Percentiles rank a stretch among this genome's conserved stretches.
These are phyloP conservation scores for Paraleonurus japonicus DNA, from an alignment of 257 asterid species.

Conservation along the genomic window DNA sequence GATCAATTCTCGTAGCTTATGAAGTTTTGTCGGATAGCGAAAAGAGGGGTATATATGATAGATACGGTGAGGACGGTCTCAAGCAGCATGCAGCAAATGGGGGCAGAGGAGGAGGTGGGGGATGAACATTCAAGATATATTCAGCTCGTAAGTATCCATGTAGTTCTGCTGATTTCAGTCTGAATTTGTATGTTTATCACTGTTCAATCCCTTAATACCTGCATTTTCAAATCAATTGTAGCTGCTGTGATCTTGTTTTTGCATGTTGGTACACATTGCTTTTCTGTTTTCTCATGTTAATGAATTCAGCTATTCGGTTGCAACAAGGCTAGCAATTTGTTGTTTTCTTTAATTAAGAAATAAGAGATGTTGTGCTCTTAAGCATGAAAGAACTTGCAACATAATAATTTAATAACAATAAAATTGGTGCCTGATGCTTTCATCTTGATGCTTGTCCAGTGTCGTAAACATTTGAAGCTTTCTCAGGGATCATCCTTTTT, in stretches of 20 bases:
- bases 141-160: constrained; percentile 63
- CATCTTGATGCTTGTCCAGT: background rate
- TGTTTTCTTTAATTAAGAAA: background rate
- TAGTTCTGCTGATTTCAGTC: background rate
- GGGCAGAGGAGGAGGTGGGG: constrained; percentile 85
- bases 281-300: background rate
- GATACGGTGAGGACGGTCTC: constrained; percentile 88
- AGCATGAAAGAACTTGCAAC: background rate
- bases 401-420: background rate
- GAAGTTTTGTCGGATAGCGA: constrained; percentile 86
- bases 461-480: background rate
- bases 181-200: background rate
- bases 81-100: constrained; percentile 90
- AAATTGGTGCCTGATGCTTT: background rate
- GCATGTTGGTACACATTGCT: background rate
- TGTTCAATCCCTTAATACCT: background rate
- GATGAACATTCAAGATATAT: constrained; percentile 84
- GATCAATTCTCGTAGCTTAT: constrained; percentile 57
- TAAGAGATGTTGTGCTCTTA: background rate
- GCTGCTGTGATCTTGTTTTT: constrained; percentile 9
- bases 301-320: background rate
- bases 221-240: background rate
- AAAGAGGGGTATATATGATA: constrained; percentile 79
- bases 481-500: background rate
- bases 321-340: background rate